These are phyloP conservation scores for Coleophoma cylindrospora DNA, from an alignment of 2,329 filamentous ascomycete species.

Conservation along the genomic window DNA sequence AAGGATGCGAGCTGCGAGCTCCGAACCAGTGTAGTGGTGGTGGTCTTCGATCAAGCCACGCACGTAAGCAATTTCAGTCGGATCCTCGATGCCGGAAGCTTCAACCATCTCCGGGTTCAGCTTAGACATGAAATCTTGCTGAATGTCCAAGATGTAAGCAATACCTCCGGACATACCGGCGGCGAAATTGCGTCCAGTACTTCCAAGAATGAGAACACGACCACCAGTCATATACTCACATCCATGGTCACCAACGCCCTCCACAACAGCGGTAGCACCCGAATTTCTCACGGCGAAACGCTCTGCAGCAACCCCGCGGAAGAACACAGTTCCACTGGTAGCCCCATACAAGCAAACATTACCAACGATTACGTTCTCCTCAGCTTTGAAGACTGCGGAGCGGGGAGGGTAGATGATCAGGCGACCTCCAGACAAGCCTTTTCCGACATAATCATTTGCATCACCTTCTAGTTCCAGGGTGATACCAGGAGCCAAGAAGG, in stretches of 20 bases:
- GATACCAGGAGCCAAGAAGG: constrained; percentile 87
- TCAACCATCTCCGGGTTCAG: constrained; percentile 98
- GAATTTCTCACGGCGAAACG: constrained; percentile 97
- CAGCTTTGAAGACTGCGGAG: constrained; percentile 86
- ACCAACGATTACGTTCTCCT: constrained; percentile 90
- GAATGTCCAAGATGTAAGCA: constrained; percentile 86
- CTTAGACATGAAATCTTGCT: constrained; percentile 85
- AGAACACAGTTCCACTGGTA: constrained; percentile 86
- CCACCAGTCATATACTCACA: constrained; percentile 99
- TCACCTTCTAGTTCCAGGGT: constrained; percentile 95
- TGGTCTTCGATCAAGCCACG: constrained; percentile 93
- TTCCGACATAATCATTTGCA: constrained; percentile 94
- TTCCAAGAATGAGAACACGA: constrained; percentile 79
- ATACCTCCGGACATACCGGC: constrained; percentile 99
- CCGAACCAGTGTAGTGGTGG: constrained; percentile 95
- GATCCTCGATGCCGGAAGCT: constrained; percentile 76
- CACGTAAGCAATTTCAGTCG: constrained; percentile 82
- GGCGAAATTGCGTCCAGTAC: constrained; percentile 92
- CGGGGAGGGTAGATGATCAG: constrained; percentile 91
- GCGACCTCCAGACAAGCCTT: constrained; percentile 88
- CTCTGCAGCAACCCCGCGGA: constrained; percentile 94
- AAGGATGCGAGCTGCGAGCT: constrained; percentile 85
- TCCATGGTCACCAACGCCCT: constrained; percentile 92
- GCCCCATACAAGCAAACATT: constrained; percentile 96
- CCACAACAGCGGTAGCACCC: constrained; percentile 90